These are phyloP conservation scores for Cyclotella choctawhatcheeana DNA, from an alignment of 108 stramenopile species.

Conservation along the genomic window DNA sequence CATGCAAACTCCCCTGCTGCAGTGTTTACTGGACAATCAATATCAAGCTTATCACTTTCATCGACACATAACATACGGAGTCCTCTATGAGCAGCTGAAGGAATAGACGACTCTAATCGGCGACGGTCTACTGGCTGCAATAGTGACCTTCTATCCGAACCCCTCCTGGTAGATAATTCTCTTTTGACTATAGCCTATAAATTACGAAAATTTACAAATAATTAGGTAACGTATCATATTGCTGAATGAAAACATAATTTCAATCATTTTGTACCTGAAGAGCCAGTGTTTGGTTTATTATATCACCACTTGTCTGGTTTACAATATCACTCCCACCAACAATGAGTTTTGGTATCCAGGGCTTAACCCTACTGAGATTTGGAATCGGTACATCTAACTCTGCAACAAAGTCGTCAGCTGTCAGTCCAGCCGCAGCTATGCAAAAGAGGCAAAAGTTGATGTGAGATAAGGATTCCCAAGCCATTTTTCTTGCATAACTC, in stretches of 20 bases:
- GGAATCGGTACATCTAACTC: not conserved
- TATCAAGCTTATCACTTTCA: constrained; percentile 1
- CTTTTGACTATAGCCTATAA: not conserved
- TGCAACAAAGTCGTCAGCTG: not conserved
- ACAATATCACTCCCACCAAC: too few relatives aligned
- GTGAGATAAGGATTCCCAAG: too few relatives aligned
- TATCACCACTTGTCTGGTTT: too few relatives aligned
- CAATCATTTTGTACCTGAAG: constrained; percentile 1
- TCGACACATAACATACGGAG: constrained; percentile 19
- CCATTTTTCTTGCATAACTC: too few relatives aligned
- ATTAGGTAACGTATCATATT: not conserved
- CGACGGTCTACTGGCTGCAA: constrained; percentile 13
- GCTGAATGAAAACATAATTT: too few relatives aligned
- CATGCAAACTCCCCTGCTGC: constrained; percentile 14
- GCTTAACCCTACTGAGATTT: not conserved
- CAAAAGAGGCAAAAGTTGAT: too few relatives aligned
- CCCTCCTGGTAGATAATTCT: too few relatives aligned
- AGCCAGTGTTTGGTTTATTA: not conserved
- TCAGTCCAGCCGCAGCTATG: not conserved
- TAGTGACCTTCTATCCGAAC: too few relatives aligned
- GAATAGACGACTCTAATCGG: constrained; percentile 22
- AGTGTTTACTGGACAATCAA: constrained; percentile 15
- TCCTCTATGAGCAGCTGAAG: constrained; percentile 16
- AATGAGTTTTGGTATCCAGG: not conserved
- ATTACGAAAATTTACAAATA: too few relatives aligned